Evolutionary conservation across 2,329 filamentous ascomycete species (phyloP).

Genomic region (Curvularia lunata): DNA sequence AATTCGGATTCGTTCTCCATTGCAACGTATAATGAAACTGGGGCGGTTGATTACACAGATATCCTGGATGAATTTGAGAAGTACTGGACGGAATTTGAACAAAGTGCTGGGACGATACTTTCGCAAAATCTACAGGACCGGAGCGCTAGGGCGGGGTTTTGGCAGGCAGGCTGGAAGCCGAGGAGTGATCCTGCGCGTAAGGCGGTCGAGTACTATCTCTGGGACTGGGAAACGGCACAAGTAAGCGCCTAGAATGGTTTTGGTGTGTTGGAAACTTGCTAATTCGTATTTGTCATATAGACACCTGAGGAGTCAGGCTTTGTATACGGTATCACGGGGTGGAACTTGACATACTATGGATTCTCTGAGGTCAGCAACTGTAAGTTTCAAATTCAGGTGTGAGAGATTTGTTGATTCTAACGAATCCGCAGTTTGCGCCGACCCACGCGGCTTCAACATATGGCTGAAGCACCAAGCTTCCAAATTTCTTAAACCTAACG

Average conservation of each 20-base stretch:
- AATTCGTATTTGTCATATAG: slow-evolving; percentile 16
- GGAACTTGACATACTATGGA: slow-evolving; percentile 56
- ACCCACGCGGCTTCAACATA: slow-evolving; percentile 66
- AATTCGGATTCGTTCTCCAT: slow-evolving; percentile 66
- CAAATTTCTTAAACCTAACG: slow-evolving; percentile 63
- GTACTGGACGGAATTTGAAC: slow-evolving; percentile 54
- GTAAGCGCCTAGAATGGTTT: not conserved
- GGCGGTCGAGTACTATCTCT: slow-evolving; percentile 67
- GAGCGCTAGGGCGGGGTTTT: slow-evolving; percentile 64
- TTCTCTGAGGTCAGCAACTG: slow-evolving; percentile 15
- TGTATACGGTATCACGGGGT: slow-evolving; percentile 61
- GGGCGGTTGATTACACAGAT: slow-evolving; percentile 58
- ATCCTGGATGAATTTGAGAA: slow-evolving; percentile 60
- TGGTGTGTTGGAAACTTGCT: not conserved
- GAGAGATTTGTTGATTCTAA: slow-evolving; percentile 66
- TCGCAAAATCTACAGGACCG: slow-evolving; percentile 66
- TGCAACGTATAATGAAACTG: slow-evolving; percentile 65
- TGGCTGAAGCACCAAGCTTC: slow-evolving; percentile 64
- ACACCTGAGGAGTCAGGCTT: slow-evolving; percentile 63
- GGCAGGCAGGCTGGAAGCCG: slow-evolving; percentile 68
- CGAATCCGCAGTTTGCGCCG: slow-evolving; percentile 65
- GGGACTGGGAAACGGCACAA: slow-evolving; percentile 64
- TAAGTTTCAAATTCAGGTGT: not conserved
- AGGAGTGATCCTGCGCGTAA: slow-evolving; percentile 61
- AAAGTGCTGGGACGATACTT: slow-evolving; percentile 64